Evolutionary conservation across 2,329 filamentous ascomycete species (phyloP).

Genomic region (Arachnopeziza araneosa): DNA sequence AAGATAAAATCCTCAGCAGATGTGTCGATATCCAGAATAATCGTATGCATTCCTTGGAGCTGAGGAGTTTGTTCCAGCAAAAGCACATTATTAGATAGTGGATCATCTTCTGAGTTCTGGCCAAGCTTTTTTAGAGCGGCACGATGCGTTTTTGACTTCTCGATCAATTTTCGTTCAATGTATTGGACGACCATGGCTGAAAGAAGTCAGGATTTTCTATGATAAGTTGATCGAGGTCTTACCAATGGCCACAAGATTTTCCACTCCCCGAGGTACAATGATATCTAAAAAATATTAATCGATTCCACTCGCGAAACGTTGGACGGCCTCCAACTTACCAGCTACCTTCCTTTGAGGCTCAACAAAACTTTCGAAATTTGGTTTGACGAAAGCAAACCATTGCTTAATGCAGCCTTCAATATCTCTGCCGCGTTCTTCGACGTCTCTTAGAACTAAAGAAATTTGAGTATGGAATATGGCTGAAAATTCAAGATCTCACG

Average conservation of each 20-base stretch:
- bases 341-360: conserved; percentile 86
- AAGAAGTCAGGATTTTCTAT: conserved; percentile 4
- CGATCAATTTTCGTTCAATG: conserved; percentile 77
- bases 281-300: conserved; percentile 53
- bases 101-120: conserved; percentile 61
- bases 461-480: background rate
- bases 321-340: conserved; percentile 40
- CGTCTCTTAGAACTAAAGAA: conserved; percentile 64
- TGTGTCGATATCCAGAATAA: conserved; percentile 76
- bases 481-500: conserved; percentile 26
- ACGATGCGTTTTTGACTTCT: conserved; percentile 81
- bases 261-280: conserved; percentile 89
- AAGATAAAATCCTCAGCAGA: conserved; percentile 90
- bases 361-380: conserved; percentile 91
- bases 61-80: conserved; percentile 74
- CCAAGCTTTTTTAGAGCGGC: conserved; percentile 73
- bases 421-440: conserved; percentile 81
- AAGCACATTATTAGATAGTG: conserved; percentile 69
- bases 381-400: conserved; percentile 95
- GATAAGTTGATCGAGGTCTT: conserved; percentile 25
- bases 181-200: conserved; percentile 88
- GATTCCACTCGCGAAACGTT: background rate
- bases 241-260: conserved; percentile 89
- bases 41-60: conserved; percentile 81
- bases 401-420: conserved; percentile 97